Percentiles rank a stretch among this genome's conserved stretches.
These are phyloP conservation scores for Pseudogymnoascus sp. DNA, from an alignment of 2,329 filamentous ascomycete species.

Conservation along the genomic window DNA sequence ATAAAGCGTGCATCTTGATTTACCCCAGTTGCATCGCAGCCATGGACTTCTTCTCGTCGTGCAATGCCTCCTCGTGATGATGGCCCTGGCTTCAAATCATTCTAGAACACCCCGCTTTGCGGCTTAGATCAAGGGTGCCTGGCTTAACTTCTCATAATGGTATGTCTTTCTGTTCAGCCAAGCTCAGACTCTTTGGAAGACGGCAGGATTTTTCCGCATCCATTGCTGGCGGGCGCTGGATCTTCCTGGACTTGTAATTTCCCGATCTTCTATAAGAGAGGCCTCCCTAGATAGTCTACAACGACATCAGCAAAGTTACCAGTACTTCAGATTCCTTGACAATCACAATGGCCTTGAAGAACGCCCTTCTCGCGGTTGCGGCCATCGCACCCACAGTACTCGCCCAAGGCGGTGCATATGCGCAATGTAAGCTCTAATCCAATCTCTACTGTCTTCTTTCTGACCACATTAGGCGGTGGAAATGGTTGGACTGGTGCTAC, in stretches of 20 bases:
- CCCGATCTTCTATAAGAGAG: background rate
- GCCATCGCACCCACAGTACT: conserved; percentile 25
- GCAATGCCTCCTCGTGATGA: background rate
- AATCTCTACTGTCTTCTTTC: background rate
- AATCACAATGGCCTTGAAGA: conserved; percentile 24
- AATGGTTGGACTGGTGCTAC: conserved; percentile 21
- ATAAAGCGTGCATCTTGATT: background rate
- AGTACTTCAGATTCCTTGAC: conserved; percentile 12
- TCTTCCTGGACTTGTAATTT: background rate
- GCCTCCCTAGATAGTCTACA: background rate
- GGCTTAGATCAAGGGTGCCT: background rate
- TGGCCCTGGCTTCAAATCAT: background rate
- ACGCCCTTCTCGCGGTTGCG: conserved; percentile 25
- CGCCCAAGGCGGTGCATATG: conserved; percentile 22
- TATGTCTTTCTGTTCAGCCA: conserved; percentile 32
- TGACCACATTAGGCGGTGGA: conserved; percentile 23
- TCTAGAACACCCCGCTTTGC: background rate
- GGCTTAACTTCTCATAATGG: background rate
- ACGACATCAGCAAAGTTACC: background rate
- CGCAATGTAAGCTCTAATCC: conserved; percentile 23
- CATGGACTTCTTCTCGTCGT: background rate
- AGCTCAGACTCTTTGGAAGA: conserved; percentile 5
- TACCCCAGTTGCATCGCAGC: background rate
- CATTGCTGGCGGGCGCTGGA: background rate
- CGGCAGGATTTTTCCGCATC: background rate